Conservation (phyloP, 2,329 filamentous ascomycete genomes). For the Bipolaris sorokiniana region DNA sequence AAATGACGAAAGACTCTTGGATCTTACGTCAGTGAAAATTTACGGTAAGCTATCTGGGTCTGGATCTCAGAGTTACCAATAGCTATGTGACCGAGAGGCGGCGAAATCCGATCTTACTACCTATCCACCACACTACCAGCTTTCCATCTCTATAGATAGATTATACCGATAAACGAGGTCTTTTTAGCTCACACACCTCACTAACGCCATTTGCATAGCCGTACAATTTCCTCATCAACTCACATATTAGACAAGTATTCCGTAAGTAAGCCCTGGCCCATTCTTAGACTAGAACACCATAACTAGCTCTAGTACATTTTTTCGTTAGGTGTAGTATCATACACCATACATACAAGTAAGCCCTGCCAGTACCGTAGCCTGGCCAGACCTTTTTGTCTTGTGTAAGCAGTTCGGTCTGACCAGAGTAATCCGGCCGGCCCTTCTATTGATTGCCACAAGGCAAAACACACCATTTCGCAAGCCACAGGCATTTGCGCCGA, state of each 20-base stretch:
- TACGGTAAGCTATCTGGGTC: neutral
- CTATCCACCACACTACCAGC: no score
- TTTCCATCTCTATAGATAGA: no score
- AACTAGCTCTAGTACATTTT: neutral
- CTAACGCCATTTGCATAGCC: no score
- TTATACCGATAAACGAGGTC: no score
- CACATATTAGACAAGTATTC: neutral
- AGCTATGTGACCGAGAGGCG: neutral
- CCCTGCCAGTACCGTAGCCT: neutral
- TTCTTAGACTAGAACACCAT: neutral
- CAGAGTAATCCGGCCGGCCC: neutral
- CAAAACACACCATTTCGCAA: slow-evolving; percentile 1
- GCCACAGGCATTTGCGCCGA: neutral
- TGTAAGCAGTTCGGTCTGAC: neutral
- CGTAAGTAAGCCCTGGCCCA: neutral
- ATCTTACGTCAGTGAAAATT: neutral
- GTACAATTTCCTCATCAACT: no score
- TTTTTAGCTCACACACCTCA: no score
- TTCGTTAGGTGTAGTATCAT: no score
- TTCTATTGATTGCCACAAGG: neutral
- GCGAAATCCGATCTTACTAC: neutral
- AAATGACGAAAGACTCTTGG: neutral
- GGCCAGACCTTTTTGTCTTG: neutral
- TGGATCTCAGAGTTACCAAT: neutral
- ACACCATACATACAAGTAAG: no score